Evolutionary conservation across 2,329 filamentous ascomycete genomes (phyloP).

Genomic region (Ophiocordyceps polyrhachis-furcata): DNA sequence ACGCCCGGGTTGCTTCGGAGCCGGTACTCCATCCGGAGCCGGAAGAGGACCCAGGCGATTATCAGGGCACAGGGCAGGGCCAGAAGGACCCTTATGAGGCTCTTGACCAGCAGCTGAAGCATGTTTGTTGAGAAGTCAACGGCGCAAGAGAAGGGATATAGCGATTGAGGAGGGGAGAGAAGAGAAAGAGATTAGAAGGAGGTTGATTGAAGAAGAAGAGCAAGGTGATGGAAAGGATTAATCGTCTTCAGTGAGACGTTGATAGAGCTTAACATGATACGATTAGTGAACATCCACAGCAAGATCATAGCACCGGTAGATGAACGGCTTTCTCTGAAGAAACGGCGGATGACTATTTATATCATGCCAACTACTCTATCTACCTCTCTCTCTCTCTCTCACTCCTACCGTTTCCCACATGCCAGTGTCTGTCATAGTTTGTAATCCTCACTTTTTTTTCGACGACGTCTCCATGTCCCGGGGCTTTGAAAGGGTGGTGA

Average conservation of each 20-base stretch:
- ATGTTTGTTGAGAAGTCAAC: background rate
- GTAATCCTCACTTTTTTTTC: too few species aligned
- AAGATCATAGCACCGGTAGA: too few species aligned
- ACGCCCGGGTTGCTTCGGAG: constrained; percentile 3
- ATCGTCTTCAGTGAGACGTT: too few species aligned
- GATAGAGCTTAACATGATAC: too few species aligned
- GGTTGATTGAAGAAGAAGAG: too few species aligned
- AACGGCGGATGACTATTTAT: background rate
- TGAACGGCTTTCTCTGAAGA: background rate
- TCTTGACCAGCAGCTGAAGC: constrained; percentile 1
- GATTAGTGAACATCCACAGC: too few species aligned
- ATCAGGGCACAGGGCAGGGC: constrained; percentile 2
- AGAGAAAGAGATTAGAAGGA: background rate
- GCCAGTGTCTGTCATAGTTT: too few species aligned
- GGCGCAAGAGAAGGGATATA: background rate
- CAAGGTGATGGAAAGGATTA: too few species aligned
- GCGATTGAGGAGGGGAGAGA: background rate
- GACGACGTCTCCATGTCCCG: too few species aligned
- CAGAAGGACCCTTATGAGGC: constrained; percentile 1
- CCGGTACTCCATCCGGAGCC: constrained; percentile 2
- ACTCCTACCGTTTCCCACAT: background rate
- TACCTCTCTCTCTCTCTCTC: background rate
- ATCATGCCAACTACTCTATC: background rate
- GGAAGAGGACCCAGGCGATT: constrained; percentile 1
- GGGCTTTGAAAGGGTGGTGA: too few species aligned